Evolutionary conservation across 805 yeast species (phyloP).

Genomic region (Metschnikowia orientalis): DNA sequence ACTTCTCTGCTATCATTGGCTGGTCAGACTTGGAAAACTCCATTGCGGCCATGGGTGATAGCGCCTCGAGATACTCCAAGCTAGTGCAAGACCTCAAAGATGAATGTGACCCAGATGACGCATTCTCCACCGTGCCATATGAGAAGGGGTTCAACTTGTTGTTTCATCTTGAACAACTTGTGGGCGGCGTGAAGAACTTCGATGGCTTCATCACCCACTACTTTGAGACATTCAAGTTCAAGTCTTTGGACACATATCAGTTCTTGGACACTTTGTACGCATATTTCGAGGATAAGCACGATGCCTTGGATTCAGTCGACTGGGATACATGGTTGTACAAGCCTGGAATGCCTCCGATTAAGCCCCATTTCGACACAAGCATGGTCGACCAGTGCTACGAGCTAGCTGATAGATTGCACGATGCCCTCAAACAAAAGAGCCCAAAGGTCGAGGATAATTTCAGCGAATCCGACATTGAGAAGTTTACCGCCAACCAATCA

Average conservation of each 20-base stretch:
- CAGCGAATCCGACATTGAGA: constrained; percentile 44
- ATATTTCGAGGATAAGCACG: constrained; percentile 48
- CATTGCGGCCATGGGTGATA: constrained; percentile 58
- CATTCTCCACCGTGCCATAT: constrained; percentile 83
- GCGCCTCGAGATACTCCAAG: constrained; percentile 49
- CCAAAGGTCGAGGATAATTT: constrained; percentile 31
- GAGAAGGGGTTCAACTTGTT: constrained; percentile 85
- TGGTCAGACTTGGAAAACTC: constrained; percentile 77
- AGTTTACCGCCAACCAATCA: constrained; percentile 69
- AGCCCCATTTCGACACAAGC: constrained; percentile 73
- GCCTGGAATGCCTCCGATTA: constrained; percentile 83
- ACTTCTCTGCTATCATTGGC: constrained; percentile 80
- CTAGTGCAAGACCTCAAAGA: constrained; percentile 70
- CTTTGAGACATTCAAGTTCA: constrained; percentile 62
- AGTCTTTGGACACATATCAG: constrained; percentile 76
- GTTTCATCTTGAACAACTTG: constrained; percentile 62
- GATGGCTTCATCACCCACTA: constrained; percentile 79
- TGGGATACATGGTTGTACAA: constrained; percentile 81
- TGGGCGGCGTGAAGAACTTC: constrained; percentile 63
- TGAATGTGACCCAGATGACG: constrained; percentile 80
- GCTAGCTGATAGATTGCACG: constrained; percentile 65
- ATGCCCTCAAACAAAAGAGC: constrained; percentile 24
- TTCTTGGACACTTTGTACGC: constrained; percentile 73
- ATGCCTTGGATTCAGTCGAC: constrained; percentile 62
- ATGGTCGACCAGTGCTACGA: constrained; percentile 68